Conservation (phyloP, 2,329 filamentous ascomycete species). For the Bipolaris oryzae region DNA sequence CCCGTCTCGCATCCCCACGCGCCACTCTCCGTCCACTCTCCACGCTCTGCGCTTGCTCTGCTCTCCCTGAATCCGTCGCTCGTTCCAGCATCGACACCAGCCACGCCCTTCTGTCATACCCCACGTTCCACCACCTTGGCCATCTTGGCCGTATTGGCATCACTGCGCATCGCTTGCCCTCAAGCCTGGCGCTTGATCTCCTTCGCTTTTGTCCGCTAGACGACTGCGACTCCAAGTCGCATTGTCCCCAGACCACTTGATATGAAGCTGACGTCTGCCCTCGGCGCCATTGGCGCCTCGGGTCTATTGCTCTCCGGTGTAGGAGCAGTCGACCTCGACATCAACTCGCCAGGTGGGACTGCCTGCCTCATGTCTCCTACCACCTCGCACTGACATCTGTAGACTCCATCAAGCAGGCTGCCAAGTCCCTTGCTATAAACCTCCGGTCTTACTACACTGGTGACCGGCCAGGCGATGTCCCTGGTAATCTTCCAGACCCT, state of each 20-base stretch:
- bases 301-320: slow-evolving; percentile 40
- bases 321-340: slow-evolving; percentile 41
- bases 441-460: slow-evolving; percentile 70
- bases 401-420: slow-evolving; percentile 68
- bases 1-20: slow-evolving; percentile 4
- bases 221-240: slow-evolving; percentile 9
- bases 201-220: slow-evolving; percentile 21
- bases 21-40: not conserved
- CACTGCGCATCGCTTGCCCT: slow-evolving; percentile 12
- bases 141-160: slow-evolving; percentile 1
- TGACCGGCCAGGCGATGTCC: slow-evolving; percentile 63
- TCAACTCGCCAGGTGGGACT: slow-evolving; percentile 36
- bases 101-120: slow-evolving; percentile 15
- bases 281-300: slow-evolving; percentile 41
- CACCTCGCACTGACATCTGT: slow-evolving; percentile 20
- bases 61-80: slow-evolving; percentile 33
- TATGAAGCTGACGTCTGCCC: slow-evolving; percentile 46
- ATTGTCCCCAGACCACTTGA: slow-evolving; percentile 15
- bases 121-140: slow-evolving; percentile 5
- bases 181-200: slow-evolving; percentile 35
- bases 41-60: slow-evolving; percentile 16
- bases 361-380: not conserved
- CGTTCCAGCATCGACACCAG: slow-evolving; percentile 37
- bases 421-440: slow-evolving; percentile 65
- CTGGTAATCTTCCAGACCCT: slow-evolving; percentile 60